Conservation (phyloP, 2,329 filamentous ascomycete genomes). For the Alternaria viburni region DNA sequence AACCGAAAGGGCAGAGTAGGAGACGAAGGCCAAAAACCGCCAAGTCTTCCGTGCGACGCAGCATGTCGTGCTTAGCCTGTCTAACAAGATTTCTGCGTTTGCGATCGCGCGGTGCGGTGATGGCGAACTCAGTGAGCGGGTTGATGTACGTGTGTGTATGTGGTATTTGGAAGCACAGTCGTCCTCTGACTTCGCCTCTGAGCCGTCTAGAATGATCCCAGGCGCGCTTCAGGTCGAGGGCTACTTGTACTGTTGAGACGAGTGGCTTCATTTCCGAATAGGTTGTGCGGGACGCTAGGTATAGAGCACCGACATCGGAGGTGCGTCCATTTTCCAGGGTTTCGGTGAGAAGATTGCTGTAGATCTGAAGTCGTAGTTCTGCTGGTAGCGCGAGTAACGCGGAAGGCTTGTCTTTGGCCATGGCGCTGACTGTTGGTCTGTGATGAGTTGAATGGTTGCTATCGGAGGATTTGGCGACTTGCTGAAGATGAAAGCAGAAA, state of each 20-base stretch:
- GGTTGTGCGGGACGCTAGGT: neutral
- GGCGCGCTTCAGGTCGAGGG: neutral
- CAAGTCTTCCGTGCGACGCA: neutral
- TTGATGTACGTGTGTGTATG: neutral
- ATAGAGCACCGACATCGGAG: neutral
- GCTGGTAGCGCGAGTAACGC: neutral
- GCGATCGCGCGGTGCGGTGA: neutral
- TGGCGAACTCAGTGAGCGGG: neutral
- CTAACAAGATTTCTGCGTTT: neutral
- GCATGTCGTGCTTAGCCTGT: neutral
- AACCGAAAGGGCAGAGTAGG: neutral
- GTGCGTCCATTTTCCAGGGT: neutral
- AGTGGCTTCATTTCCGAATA: neutral
- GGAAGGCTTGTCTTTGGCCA: neutral
- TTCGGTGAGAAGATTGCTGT: neutral
- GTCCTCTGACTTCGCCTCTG: neutral
- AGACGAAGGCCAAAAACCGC: neutral
- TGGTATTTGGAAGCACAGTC: neutral
- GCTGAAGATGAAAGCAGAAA: neutral
- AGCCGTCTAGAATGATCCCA: neutral
- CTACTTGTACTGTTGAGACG: neutral
- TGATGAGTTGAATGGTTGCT: neutral
- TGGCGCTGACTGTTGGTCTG: neutral
- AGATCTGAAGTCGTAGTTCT: neutral
- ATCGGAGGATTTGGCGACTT: neutral